Evolutionary conservation across 306 rosid genomes (phyloP), one percentile per base, ranked within the genome.

Genomic region (Lathyrus tuberosus): DNA sequence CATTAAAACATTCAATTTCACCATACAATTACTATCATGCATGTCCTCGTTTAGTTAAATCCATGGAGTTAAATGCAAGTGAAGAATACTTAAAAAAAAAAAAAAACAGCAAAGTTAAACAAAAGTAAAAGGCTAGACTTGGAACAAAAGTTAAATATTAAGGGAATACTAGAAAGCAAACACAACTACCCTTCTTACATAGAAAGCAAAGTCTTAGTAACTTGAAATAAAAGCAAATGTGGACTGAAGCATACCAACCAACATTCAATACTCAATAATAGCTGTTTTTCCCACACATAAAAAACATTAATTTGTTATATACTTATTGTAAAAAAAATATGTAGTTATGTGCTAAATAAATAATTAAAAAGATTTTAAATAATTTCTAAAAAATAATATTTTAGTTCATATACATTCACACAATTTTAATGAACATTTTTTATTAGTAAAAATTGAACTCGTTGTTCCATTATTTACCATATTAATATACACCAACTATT

Each of bases 161-260:
- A n/a, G n/a, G n/a, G n/a, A n/a, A n/a, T n/a, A n/a, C n/a, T n/a
- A n/a, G n/a, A n/a, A n/a, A n/a, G n/a, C n/a, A n/a, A n/a, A n/a
- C n/a, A n/a, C n/a, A n/a, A n/a, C n/a, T n/a, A n/a, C 31, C 6
- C 58, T 52, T 52, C 31, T 52, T 17, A 18, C 30, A 52, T 52
- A 6, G 6, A 52, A 20, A 52, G 59, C n/a, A 52, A 52, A 20
- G 58, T 52, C n/a, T 20, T 52, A n/a, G n/a, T n/a, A 10, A 52
- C 59, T 52, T 52, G 8, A 20, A 52, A 52, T 52, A 52, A 9
- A 52, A 52, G 59, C 59, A 52, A 52, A 20, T 20, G n/a, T 10
- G 28, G 58, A 20, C 20, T 31, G 59, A 20, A 52, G 18, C 52
- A 46, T 46, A 10, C 4, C 13, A 49, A 15, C 28, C 38, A 33